Percentiles rank a stretch among this genome's conserved stretches.
Evolutionary conservation across 176 grass and related monocot genomes (phyloP).

Genomic region (Carex pumila): DNA sequence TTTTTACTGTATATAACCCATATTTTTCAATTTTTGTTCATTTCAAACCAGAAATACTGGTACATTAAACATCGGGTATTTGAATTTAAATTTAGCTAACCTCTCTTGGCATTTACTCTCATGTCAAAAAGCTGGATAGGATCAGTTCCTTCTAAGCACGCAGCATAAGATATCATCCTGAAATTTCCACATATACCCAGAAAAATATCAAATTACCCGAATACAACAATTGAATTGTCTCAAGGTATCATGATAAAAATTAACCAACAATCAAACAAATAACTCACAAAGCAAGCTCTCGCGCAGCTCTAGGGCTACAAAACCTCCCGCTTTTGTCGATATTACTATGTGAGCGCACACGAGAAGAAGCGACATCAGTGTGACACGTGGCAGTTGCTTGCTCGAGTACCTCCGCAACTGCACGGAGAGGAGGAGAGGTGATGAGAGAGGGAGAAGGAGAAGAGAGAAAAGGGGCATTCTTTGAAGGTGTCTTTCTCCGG

Average conservation of each 20-base stretch:
- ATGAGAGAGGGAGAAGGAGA: neutral
- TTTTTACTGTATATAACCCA: neutral
- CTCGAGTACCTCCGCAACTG: conserved; percentile 24
- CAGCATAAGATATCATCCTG: conserved; percentile 86
- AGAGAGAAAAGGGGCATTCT: neutral
- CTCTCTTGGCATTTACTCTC: conserved; percentile 71
- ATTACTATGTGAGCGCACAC: neutral
- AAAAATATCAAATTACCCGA: neutral
- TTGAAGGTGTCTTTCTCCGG: neutral
- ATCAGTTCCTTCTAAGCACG: conserved; percentile 82
- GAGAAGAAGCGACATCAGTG: neutral
- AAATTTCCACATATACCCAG: neutral
- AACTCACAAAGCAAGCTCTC: conserved; percentile 93
- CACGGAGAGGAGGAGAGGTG: neutral
- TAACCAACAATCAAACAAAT: neutral
- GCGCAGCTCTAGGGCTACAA: conserved; percentile 73
- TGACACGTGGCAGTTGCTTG: conserved; percentile 9
- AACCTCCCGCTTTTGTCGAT: conserved; percentile 75
- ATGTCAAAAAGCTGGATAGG: conserved; percentile 81
- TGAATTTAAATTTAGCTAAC: conserved; percentile 25
- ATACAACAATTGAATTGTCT: neutral
- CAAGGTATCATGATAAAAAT: neutral
- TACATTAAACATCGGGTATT: neutral
- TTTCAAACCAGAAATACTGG: neutral
- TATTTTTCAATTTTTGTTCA: neutral